phyloP scores from a whole-genome alignment of 768 basidiomycete species.

The Exsudoporus frostii region DNA sequence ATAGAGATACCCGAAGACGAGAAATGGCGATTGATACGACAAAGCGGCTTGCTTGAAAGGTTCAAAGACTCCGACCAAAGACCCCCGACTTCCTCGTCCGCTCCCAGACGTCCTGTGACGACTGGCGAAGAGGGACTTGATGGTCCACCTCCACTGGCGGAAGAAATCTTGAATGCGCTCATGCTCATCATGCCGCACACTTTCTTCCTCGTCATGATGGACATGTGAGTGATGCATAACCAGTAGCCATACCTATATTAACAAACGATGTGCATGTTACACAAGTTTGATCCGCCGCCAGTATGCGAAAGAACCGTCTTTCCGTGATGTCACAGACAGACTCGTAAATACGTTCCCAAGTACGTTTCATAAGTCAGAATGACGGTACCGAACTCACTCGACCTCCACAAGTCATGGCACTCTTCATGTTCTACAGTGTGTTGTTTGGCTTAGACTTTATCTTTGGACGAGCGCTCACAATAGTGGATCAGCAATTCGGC shows the following conservation, averaged over 20 bases:
- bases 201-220: slow-evolving; percentile 76
- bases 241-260: not conserved
- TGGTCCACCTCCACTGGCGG: slow-evolving; percentile 44
- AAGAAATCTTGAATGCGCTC: slow-evolving; percentile 68
- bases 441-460: not conserved
- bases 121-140: slow-evolving; percentile 25
- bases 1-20: slow-evolving; percentile 68
- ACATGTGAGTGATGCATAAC: slow-evolving; percentile 57
- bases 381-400: slow-evolving; percentile 1
- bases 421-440: slow-evolving; percentile 51
- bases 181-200: slow-evolving; percentile 70
- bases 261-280: not conserved
- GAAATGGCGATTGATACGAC: slow-evolving; percentile 71
- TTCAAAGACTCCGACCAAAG: slow-evolving; percentile 16
- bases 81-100: not conserved
- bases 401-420: slow-evolving; percentile 53
- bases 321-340: slow-evolving; percentile 49
- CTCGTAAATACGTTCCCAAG: slow-evolving; percentile 71
- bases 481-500: slow-evolving; percentile 46
- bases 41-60: slow-evolving; percentile 56
- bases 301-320: slow-evolving; percentile 59
- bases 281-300: slow-evolving; percentile 74
- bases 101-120: not conserved
- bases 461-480: not conserved
- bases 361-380: slow-evolving; percentile 36